Evolutionary conservation across 2,329 filamentous ascomycete genomes (phyloP).

Genomic region (Fusarium liriodendri): DNA sequence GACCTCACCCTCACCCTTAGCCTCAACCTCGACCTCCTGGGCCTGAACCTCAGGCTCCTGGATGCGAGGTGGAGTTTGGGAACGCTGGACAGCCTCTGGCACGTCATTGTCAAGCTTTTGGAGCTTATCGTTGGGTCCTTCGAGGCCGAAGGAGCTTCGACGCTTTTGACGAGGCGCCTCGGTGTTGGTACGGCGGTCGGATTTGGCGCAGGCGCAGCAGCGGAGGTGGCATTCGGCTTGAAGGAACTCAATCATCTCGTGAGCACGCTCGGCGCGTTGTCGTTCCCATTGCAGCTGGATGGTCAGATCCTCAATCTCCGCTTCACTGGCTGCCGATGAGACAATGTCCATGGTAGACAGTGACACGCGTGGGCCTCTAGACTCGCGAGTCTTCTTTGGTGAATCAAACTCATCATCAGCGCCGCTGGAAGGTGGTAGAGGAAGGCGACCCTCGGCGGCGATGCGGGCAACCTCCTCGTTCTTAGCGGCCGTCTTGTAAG

Average conservation of each 20-base stretch:
- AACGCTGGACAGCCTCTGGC: slow-evolving; percentile 38
- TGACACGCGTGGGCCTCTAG: slow-evolving; percentile 56
- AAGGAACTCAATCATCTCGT: slow-evolving; percentile 81
- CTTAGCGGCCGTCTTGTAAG: slow-evolving; percentile 76
- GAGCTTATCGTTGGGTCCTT: slow-evolving; percentile 46
- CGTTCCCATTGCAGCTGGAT: slow-evolving; percentile 67
- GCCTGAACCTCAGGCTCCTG: slow-evolving; percentile 30
- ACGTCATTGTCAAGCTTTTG: slow-evolving; percentile 50
- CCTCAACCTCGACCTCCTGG: slow-evolving; percentile 6
- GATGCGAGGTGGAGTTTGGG: slow-evolving; percentile 22
- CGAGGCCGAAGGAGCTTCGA: slow-evolving; percentile 39
- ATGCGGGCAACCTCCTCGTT: slow-evolving; percentile 80
- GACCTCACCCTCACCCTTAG: slow-evolving; percentile 1
- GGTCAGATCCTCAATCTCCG: slow-evolving; percentile 68
- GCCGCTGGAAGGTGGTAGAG: slow-evolving; percentile 66
- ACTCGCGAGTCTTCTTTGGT: slow-evolving; percentile 60
- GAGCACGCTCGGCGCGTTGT: slow-evolving; percentile 74
- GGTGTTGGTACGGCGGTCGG: slow-evolving; percentile 28
- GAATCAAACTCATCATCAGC: slow-evolving; percentile 72
- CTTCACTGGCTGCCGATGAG: slow-evolving; percentile 66
- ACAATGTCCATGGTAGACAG: slow-evolving; percentile 62
- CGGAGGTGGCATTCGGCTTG: slow-evolving; percentile 78
- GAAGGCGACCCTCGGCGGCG: slow-evolving; percentile 76
- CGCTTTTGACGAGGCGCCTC: slow-evolving; percentile 37
- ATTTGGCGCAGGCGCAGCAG: slow-evolving; percentile 70